Evolutionary conservation across 2,329 filamentous ascomycete species (phyloP).

Genomic region (Penicillium sp.): DNA sequence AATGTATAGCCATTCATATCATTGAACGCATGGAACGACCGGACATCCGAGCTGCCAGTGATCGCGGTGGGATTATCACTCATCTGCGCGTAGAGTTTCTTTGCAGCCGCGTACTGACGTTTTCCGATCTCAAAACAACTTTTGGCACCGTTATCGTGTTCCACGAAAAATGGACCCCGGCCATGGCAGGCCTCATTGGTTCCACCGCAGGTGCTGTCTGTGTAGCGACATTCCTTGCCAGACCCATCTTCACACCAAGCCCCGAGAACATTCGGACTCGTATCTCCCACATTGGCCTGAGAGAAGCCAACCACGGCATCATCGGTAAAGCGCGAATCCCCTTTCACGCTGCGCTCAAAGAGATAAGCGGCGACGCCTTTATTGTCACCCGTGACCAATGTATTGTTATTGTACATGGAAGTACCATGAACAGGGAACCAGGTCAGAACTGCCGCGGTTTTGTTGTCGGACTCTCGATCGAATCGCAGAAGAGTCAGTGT

Average conservation of each 20-base stretch:
- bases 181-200: constrained; percentile 42
- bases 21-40: constrained; percentile 77
- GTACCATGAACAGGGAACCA: constrained; percentile 94
- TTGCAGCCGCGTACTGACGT: constrained; percentile 43
- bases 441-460: constrained; percentile 73
- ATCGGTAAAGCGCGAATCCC: constrained; percentile 52
- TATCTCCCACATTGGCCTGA: constrained; percentile 86
- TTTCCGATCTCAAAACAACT: constrained; percentile 48
- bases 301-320: constrained; percentile 87
- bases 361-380: constrained; percentile 87
- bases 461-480: constrained; percentile 64
- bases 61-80: constrained; percentile 37
- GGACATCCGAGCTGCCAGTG: constrained; percentile 59
- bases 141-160: constrained; percentile 43
- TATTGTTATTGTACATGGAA: constrained; percentile 86
- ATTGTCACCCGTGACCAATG: constrained; percentile 86
- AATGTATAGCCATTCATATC: constrained; percentile 75
- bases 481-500: constrained; percentile 75
- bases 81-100: constrained; percentile 53
- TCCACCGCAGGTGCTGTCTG: constrained; percentile 71
- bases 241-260: constrained; percentile 86
- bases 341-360: constrained; percentile 64
- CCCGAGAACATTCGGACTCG: constrained; percentile 78
- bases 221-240: constrained; percentile 47
- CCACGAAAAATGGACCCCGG: constrained; percentile 43